Evolutionary conservation across 75 land plant genomes (phyloP).

Genomic region (Sequoiadendron giganteum): DNA sequence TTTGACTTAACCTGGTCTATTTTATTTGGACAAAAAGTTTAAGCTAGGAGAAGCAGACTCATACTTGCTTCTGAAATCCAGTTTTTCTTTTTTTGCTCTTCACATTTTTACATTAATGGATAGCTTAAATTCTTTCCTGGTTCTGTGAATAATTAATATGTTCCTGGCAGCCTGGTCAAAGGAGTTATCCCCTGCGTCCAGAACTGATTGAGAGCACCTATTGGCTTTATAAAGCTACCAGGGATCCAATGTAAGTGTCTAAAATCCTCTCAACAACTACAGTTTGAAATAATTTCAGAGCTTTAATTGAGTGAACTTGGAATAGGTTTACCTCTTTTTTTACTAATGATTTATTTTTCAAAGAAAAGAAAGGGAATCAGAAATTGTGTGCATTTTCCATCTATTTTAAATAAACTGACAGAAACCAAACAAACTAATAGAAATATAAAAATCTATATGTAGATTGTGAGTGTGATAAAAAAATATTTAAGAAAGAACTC

Average conservation of each 20-base stretch:
- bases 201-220: conserved; percentile 99
- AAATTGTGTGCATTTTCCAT: background rate
- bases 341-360: background rate
- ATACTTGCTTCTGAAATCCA: background rate
- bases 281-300: background rate
- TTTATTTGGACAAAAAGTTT: background rate
- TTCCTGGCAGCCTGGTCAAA: conserved; percentile 87
- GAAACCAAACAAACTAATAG: background rate
- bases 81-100: background rate
- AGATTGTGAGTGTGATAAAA: background rate
- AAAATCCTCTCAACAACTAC: background rate
- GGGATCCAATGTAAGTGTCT: conserved; percentile 70
- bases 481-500: background rate
- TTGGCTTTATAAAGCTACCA: conserved; percentile 98
- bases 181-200: conserved; percentile 96
- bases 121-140: background rate
- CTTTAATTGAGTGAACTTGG: too few species aligned
- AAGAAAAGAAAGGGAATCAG: background rate
- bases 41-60: background rate
- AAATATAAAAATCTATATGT: background rate
- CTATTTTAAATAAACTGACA: background rate
- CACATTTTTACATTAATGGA: background rate
- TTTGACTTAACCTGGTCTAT: background rate
- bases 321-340: background rate
- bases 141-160: background rate